phyloP scores from a whole-genome alignment of 1,284 basidiomycete species.

The Prillingera fragicola region DNA sequence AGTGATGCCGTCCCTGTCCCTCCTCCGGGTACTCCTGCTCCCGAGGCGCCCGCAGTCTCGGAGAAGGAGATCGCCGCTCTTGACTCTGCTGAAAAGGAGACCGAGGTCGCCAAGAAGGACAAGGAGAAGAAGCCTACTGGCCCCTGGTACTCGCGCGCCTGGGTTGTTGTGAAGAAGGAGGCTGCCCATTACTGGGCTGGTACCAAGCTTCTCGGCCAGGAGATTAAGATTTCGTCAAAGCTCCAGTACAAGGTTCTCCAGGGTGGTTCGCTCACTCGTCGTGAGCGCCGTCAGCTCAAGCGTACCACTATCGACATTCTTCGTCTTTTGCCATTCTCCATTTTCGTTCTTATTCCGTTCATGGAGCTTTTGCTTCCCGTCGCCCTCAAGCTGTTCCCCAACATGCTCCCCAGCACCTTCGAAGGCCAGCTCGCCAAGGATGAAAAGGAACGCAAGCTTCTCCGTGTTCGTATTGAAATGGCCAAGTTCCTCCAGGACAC shows the following conservation, averaged over 20 bases:
- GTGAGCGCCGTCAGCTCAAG: conserved; percentile 88
- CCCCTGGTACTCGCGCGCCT: conserved; percentile 48
- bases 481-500: conserved; percentile 99
- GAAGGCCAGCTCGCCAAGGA: conserved; percentile 97
- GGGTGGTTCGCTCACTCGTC: conserved; percentile 81
- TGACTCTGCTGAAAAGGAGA: conserved; percentile 62
- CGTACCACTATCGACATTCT: conserved; percentile 90
- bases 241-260: conserved; percentile 89
- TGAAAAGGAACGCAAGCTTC: conserved; percentile 92
- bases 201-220: conserved; percentile 86
- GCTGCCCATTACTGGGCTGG: conserved; percentile 97
- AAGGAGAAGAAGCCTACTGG: conserved; percentile 35
- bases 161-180: conserved; percentile 94
- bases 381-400: conserved; percentile 94
- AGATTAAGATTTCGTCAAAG: conserved; percentile 82
- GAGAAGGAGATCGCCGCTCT: conserved; percentile 9
- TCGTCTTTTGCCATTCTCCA: conserved; percentile 88
- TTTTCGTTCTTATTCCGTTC: conserved; percentile 93
- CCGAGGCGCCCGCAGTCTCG: conserved; percentile 22
- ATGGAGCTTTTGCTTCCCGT: conserved; percentile 98
- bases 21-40: conserved; percentile 31
- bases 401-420: conserved; percentile 97
- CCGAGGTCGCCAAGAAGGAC: conserved; percentile 56
- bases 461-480: conserved; percentile 94
- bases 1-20: conserved; percentile 17